Evolutionary conservation across 106 monocot genomes (phyloP), one percentile per base, ranked within the genome.

Genomic region (Gastrodia elata): DNA sequence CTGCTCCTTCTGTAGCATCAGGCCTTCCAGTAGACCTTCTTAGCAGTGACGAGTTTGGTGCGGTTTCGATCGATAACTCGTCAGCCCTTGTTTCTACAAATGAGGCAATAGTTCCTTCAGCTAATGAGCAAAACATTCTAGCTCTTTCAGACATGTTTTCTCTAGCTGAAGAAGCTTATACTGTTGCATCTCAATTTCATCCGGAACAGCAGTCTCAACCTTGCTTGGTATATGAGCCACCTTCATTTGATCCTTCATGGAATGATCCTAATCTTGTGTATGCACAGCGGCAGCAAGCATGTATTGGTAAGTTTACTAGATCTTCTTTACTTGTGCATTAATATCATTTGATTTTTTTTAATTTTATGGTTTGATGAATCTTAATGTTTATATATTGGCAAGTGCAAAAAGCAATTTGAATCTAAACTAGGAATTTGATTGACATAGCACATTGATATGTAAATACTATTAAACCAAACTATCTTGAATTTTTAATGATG

Each of bases 51-150:
- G 84, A 88, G 58, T 82, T 72, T 44, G 74, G 38, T 69, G 38
- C 80, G 38, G 65, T 83, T 61, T 68, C 75, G 67, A 72, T 55
- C 28, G 78, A 77, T 20, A 82, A 83, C 80, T 28, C 80, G 25
- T 77, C 91, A 26, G 98, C 88, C 15, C 84, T 94, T 55, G 91
- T 91, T 70, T 87, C 88, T 20, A 76, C 84, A 43, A 77, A 57
- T 39, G 78, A 79, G 70, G 73, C 86, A 64, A 39, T 78, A 0
- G 77, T 33, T 75, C 75, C 89, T 67, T 57, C 79, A 11, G 38
- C 7, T 74, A 73, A 86, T 78, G 87, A 86, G 69, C 83, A 85
- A 38, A 90, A 88, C 49, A 57, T 80, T 22, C 64, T 88, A 71
- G 94, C 80, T 42, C 80, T 94, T 44, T 75, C 78, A 48, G 87